phyloP scores from a whole-genome alignment of 1,284 basidiomycete genomes.

The Malassezia sp. region DNA sequence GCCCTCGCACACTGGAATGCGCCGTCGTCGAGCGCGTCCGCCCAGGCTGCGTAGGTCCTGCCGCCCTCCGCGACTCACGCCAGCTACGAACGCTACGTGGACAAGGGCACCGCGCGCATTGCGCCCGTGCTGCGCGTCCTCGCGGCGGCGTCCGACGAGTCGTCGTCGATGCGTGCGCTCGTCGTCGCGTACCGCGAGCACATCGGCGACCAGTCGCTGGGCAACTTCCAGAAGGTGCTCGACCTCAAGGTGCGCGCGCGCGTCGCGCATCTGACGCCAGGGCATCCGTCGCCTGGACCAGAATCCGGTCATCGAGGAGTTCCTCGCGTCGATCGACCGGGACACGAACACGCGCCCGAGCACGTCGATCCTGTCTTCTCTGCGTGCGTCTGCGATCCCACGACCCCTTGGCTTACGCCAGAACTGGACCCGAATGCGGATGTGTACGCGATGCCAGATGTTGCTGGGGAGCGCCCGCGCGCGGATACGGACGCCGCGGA shows the following conservation, averaged over 20 bases:
- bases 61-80: slow-evolving; percentile 22
- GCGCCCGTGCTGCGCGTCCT: slow-evolving; percentile 28
- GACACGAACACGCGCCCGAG: slow-evolving; percentile 18
- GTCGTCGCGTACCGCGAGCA: slow-evolving; percentile 30
- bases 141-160: slow-evolving; percentile 15
- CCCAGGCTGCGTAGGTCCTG: slow-evolving; percentile 16
- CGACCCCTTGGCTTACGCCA: no score
- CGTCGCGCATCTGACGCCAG: slow-evolving; percentile 60
- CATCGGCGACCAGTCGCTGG: slow-evolving; percentile 33
- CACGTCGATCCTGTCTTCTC: slow-evolving; percentile 55
- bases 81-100: slow-evolving; percentile 31
- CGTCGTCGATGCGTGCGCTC: slow-evolving; percentile 14
- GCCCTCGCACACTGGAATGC: slow-evolving; percentile 12
- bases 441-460: slow-evolving; percentile 19
- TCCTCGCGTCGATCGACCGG: slow-evolving; percentile 10
- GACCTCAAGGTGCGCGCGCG: slow-evolving; percentile 67
- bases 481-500: slow-evolving; percentile 5
- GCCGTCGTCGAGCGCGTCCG: slow-evolving; percentile 17
- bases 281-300: slow-evolving; percentile 13
- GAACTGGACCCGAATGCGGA: slow-evolving; percentile 14
- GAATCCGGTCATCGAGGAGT: slow-evolving; percentile 10
- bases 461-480: slow-evolving; percentile 5
- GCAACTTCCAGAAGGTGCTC: slow-evolving; percentile 71
- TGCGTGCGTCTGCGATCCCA: no score
- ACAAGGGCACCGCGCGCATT: slow-evolving; percentile 23